Conservation (phyloP, 108 stramenopile genomes). For the Conticribra guillardii region DNA sequence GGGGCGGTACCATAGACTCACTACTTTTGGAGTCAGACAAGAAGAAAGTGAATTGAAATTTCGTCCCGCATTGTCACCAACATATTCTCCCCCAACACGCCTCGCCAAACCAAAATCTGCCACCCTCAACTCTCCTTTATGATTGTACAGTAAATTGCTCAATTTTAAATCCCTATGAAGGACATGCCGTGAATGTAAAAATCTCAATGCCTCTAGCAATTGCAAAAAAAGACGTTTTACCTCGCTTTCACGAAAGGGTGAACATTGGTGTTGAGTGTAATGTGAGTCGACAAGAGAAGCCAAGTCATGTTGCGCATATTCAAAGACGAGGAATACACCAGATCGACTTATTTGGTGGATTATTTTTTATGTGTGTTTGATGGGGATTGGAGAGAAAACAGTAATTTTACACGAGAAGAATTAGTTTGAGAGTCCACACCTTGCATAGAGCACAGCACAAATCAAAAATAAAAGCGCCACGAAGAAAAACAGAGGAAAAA, state of each 20-base stretch:
- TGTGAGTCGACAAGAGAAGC: constrained; percentile 70
- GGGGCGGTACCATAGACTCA: constrained; percentile 92
- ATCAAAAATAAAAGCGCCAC: no score
- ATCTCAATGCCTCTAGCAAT: constrained; percentile 65
- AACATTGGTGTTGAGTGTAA: constrained; percentile 41
- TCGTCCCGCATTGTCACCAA: constrained; percentile 2
- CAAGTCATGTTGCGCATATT: constrained; percentile 74
- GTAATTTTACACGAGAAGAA: not conserved
- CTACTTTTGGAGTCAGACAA: constrained; percentile 88
- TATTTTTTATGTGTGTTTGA: no score
- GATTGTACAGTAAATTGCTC: constrained; percentile 72
- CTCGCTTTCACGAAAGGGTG: constrained; percentile 64
- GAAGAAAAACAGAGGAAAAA: not conserved
- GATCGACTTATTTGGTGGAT: constrained; percentile 38
- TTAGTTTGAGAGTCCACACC: no score
- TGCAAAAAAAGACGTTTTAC: constrained; percentile 69
- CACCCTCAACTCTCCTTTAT: constrained; percentile 57
- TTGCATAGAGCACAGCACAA: no score
- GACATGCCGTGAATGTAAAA: constrained; percentile 62
- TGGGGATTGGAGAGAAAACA: no score
- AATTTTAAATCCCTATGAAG: constrained; percentile 90
- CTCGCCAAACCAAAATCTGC: constrained; percentile 93
- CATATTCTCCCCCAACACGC: constrained; percentile 39
- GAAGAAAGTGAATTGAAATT: not conserved
- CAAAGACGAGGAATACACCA: constrained; percentile 86